Evolutionary conservation across 2,329 filamentous ascomycete species (phyloP).

Genomic region (Trichoderma citrinoviride): DNA sequence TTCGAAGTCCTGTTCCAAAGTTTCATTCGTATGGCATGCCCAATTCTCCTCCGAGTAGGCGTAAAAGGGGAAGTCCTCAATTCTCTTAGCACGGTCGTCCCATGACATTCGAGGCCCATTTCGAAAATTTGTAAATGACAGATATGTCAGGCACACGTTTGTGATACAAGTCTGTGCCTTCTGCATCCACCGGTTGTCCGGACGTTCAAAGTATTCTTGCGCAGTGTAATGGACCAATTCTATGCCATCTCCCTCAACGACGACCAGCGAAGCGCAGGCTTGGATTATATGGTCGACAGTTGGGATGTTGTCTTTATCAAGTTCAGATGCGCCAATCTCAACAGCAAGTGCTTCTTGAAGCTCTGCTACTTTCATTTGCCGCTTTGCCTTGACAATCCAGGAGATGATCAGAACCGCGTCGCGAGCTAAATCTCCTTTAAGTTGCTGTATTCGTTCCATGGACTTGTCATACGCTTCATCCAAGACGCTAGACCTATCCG

Average conservation of each 20-base stretch:
- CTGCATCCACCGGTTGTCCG: conserved; percentile 36
- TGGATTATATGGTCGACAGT: conserved; percentile 36
- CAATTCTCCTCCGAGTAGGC: not conserved
- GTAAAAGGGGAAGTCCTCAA: not conserved
- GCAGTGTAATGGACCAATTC: conserved; percentile 47
- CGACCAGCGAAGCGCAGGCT: conserved; percentile 43
- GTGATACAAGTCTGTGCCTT: conserved; percentile 32
- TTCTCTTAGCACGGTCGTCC: not conserved
- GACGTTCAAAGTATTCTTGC: conserved; percentile 43
- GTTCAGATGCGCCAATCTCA: conserved; percentile 25
- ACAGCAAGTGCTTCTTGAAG: conserved; percentile 45
- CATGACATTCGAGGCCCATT: not conserved
- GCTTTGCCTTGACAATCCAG: conserved; percentile 42
- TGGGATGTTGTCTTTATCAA: conserved; percentile 32
- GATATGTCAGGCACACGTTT: conserved; percentile 36
- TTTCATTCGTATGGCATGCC: not conserved
- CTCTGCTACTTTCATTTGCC: conserved; percentile 36
- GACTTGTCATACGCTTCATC: conserved; percentile 43
- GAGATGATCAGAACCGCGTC: conserved; percentile 38
- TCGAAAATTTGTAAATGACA: conserved; percentile 35
- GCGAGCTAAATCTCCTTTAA: conserved; percentile 33
- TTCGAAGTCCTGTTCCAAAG: not conserved
- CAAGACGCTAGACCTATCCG: conserved; percentile 29
- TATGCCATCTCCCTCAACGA: conserved; percentile 39
- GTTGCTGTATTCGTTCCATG: conserved; percentile 43